phyloP scores from a whole-genome alignment of 805 yeast species.

The Nakazawaea laoshanensis region DNA sequence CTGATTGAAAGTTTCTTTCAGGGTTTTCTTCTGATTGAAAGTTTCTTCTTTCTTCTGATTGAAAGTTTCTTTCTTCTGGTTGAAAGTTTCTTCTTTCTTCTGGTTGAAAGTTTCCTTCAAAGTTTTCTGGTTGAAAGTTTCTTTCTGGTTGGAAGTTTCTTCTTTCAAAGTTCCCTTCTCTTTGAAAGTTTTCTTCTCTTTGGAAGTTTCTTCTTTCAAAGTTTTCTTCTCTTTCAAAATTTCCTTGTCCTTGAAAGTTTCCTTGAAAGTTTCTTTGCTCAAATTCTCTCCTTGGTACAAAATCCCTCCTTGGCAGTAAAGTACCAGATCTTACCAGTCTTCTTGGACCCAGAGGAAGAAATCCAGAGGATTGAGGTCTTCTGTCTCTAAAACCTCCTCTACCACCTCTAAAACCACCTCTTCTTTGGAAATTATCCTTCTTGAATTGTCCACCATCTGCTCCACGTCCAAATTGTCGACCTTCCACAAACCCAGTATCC shows the following conservation, averaged over 20 bases:
- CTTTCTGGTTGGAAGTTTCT: no score
- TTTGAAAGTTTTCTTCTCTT: slow-evolving; percentile 1
- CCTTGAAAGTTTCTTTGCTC: no score
- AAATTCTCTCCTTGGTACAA: no score
- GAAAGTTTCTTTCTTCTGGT: no score
- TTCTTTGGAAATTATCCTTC: slow-evolving; percentile 7
- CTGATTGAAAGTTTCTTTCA: no score
- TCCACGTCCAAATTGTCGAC: slow-evolving; percentile 94
- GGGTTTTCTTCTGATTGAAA: no score
- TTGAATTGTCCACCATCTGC: slow-evolving; percentile 73
- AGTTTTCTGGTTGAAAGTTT: no score
- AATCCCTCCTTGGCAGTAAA: no score
- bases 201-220: neutral
- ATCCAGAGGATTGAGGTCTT: slow-evolving; percentile 39
- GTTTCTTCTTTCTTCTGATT: no score
- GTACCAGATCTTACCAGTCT: neutral
- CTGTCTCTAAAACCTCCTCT: slow-evolving; percentile 27
- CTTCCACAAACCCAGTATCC: slow-evolving; percentile 94
- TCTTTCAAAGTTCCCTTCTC: neutral
- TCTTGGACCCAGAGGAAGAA: slow-evolving; percentile 18
- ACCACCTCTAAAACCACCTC: slow-evolving; percentile 12
- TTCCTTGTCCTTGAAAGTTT: neutral
- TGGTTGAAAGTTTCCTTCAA: no score
- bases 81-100: no score
- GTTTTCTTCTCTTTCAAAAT: neutral